Conservation (phyloP, 192 early-diverging fungal species). For the Rhizophagus prolifer region DNA sequence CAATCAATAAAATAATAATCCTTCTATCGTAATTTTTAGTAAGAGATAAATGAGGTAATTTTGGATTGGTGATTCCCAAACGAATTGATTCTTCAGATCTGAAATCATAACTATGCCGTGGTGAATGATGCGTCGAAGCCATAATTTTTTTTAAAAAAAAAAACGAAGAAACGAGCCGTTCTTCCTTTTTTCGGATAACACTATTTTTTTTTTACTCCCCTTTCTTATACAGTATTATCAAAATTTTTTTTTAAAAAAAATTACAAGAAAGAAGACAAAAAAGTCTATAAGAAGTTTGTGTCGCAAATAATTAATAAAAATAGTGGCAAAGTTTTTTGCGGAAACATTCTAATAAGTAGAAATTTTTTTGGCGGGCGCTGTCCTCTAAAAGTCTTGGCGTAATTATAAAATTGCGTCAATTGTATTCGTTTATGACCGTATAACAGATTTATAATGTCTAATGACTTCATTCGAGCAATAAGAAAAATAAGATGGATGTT, state of each 20-base stretch:
- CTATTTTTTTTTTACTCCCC: no score
- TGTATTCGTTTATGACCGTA: no score
- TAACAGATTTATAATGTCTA: no score
- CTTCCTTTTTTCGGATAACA: no score
- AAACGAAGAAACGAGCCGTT: neutral
- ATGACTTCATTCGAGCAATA: no score
- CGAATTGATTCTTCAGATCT: constrained; percentile 10
- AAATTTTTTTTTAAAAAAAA: no score
- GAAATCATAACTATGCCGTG: neutral
- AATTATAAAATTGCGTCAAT: neutral
- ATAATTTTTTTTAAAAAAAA: neutral
- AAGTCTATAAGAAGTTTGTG: no score
- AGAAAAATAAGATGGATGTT: no score
- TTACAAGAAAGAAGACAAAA: no score
- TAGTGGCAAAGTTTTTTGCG: neutral
- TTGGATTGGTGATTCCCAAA: neutral
- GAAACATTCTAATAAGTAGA: neutral
- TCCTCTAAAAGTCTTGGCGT: neutral
- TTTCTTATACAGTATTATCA: no score
- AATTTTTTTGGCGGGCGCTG: neutral
- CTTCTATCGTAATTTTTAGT: constrained; percentile 9
- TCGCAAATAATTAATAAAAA: neutral
- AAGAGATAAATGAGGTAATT: neutral
- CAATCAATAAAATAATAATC: constrained; percentile 9
- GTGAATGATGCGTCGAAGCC: neutral